Evolutionary conservation across 768 basidiomycete genomes (phyloP), one percentile per base, ranked within the genome.

Genomic region (Mycena olivaceomarginata): DNA sequence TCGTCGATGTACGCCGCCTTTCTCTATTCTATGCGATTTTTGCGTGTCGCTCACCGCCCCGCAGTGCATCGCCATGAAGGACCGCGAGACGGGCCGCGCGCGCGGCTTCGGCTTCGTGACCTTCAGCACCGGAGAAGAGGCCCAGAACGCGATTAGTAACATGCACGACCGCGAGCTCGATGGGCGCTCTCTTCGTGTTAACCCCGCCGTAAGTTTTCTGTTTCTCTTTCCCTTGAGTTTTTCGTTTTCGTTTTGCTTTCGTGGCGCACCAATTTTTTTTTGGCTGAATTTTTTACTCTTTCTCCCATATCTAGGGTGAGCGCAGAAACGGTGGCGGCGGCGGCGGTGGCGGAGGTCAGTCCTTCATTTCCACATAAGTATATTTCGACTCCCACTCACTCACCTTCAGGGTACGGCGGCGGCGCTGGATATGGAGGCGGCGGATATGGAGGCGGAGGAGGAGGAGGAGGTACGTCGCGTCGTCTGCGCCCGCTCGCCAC

Each of bases 31-130:
- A 20, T 12, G 18, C 22, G 16, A 18, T 46, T 20, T 63, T 45
- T 8, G 31, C 22, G 8, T 2, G 11, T 12, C 87, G 87, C 81
- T 84, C 86, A 77, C 80, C 78, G 81, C 3, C 60, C 46, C n/a
- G 18, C 85, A 98, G 97, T 95, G 94, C 82, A 96, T 98, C 88
- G 96, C 97, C 87, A 98, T 98, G 97, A 95, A 95, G 89, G 98
- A 99, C 88, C 96, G 97, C 15, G 59, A 62, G 10, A 98, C 98
- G 77, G 96, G 96, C 76, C 96, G 97, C 83, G 97, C 96, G 77
- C 94, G 98, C 84, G 98, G 98, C 83, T 99, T 99, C 86, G 98
- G 98, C 75, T 99, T 98, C 88, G 97, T 99, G 79, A 97, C 96
- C 72, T 97, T 89, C 85, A 85, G 88, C 80, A 84, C 84, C 67